Base-by-base conservation (phyloP, 2,329 filamentous ascomycete genomes). In the Aspergillus pseudotamarii region DNA sequence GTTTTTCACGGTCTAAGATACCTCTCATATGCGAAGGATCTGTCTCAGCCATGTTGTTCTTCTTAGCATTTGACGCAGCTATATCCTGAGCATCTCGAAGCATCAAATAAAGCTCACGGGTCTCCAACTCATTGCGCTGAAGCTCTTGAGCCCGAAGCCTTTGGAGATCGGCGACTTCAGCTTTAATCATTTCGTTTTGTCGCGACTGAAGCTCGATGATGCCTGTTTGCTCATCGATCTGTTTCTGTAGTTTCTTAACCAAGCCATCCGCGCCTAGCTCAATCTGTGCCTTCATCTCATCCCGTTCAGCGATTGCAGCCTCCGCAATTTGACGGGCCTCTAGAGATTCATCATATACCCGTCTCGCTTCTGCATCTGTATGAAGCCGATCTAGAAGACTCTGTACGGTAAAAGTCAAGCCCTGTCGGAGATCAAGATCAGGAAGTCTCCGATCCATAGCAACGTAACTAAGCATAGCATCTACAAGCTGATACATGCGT, bases 381-480 rank as follows among this genome's bases (percentile, higher is more conserved):
- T 98, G 95, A 58, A 99, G 84, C 80, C 96, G 96, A 81, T 98
- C 95, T 66, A 99, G 84, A 69, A 99, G 84, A 77, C 88, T 96
- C 80, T 98, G 95, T 11, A 99, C 95, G 0, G 94, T 97, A 73
- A 98, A 98, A 77, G 96, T 97, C 68, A 99, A 86, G 74, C 93
- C 96, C 78, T 98, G 94, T 82, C 97, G 97, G 64, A 99, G 86
- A 77, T 99, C 95, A 89, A 98, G 94, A 78, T 99, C 94, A 45
- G 95, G 95, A 68, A 98, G 80, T 67, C 95, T 87, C 74, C 95
- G 88, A 78, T 99, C 95, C 94, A 99, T 99, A 71, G 94, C 94
- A 66, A 99, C 94, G 78, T 98, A 98, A 79, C 93, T 97, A 68
- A 99, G 88, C 93, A 98, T 98, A n/a, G 92, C 90, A 79, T 99